Base-by-base conservation (phyloP, 2,329 filamentous ascomycete genomes). In the Akanthomyces lecanii region DNA sequence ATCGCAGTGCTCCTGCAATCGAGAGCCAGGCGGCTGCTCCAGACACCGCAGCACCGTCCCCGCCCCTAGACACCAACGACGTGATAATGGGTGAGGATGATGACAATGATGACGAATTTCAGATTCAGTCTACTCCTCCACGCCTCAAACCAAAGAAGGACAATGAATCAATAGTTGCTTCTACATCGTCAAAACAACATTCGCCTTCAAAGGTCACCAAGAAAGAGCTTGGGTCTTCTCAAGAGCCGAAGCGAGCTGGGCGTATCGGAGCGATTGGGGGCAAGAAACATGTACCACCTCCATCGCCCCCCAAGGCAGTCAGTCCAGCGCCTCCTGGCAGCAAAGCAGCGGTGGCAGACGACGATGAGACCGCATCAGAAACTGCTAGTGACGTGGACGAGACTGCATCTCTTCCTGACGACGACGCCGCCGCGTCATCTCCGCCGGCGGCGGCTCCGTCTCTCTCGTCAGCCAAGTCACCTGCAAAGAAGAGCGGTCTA, bases 91-190 rank as follows among this genome's bases (percentile, higher is more conserved):
- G 55, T 25, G 56, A 62, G 6, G 65, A 66, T n/a, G 70, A 74
- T 23, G 74, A 74, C 4, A 77, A 80, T 12, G 79, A 79, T n/a
- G 78, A 78, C 51, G 81, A 82, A 62, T 84, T 84, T 54, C 78
- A 84, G 65, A 73, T 83, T 8, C 82, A 83, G 64, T 72, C 75
- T 23, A 82, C 81, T 1, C 81, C 81, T 3, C 76, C 78, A 16
- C 73, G 73, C 48, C 70, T 77, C 47, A 67, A 65, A 53, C 67
- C 73, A 25, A 74, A 70, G 30, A 66, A 64, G 4, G 33, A 42
- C 7, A 16, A 23, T n/a, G 12, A 10, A 21, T 14, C 45, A 16
- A 12, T 5, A 53, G 57, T 25, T 25, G 38, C 45, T 16, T 11
- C 4, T 25, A 25, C 40, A 23, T 21, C 40, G 1, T 7, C 51